Percentiles rank a stretch among this genome's conserved stretches.
Conservation (phyloP, 2,329 filamentous ascomycete species). For the Septoria petroselini region DNA sequence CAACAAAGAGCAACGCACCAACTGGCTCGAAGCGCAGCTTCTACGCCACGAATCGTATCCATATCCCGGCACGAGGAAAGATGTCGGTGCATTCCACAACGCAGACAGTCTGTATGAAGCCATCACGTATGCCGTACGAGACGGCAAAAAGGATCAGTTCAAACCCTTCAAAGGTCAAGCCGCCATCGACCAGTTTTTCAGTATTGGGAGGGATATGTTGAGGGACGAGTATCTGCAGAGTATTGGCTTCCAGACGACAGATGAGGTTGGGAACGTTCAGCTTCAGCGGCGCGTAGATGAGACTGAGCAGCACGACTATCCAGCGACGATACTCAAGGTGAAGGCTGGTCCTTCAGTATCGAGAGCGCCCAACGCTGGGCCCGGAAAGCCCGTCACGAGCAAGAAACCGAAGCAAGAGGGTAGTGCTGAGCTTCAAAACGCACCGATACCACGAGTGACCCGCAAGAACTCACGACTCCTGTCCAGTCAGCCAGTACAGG, state of each 20-base stretch:
- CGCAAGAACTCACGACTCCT: too few species aligned
- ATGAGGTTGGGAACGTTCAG: too few species aligned
- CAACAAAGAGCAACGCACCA: neutral
- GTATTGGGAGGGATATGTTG: neutral
- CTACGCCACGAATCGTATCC: neutral
- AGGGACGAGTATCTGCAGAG: neutral
- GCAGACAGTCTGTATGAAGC: constrained; percentile 3
- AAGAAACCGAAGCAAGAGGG: too few species aligned
- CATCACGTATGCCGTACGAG: constrained; percentile 2
- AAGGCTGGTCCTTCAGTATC: too few species aligned
- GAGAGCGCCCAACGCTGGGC: too few species aligned
- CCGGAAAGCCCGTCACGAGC: too few species aligned
- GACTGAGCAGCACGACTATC: neutral
- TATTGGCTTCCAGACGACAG: neutral
- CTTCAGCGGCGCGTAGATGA: neutral
- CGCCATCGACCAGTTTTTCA: neutral
- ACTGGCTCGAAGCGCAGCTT: neutral
- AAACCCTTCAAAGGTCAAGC: neutral
- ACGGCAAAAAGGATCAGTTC: neutral
- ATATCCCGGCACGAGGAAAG: neutral
- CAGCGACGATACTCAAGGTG: too few species aligned
- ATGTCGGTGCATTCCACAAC: neutral
- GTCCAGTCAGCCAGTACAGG: too few species aligned
- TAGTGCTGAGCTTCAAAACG: too few species aligned
- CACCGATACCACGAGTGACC: too few species aligned